phyloP scores from a whole-genome alignment of 176 grass and related monocot species.

The Phoenix dactylifera region DNA sequence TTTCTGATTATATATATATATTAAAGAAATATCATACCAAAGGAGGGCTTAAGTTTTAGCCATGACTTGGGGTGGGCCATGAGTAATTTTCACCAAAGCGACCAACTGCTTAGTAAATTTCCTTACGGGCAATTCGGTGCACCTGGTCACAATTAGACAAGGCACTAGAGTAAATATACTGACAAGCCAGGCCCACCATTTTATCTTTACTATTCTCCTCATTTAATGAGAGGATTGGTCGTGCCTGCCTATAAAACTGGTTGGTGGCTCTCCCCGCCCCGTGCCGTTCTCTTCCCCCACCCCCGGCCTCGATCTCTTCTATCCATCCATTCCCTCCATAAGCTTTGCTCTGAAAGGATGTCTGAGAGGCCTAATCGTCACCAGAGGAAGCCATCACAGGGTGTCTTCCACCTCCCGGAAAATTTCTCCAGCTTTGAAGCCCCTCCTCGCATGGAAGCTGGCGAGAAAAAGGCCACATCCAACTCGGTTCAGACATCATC shows the following conservation, averaged over 20 bases:
- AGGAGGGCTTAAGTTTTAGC: too few relatives aligned
- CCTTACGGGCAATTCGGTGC: too few relatives aligned
- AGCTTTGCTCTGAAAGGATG: slow-evolving; percentile 20
- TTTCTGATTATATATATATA: too few relatives aligned
- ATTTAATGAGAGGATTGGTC: not conserved
- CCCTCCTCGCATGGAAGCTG: slow-evolving; percentile 15
- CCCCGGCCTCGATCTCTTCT: too few relatives aligned
- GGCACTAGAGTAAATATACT: too few relatives aligned
- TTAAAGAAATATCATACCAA: too few relatives aligned
- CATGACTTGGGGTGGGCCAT: too few relatives aligned
- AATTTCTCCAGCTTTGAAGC: slow-evolving; percentile 59
- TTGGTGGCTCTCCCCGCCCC: not conserved
- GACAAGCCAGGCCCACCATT: not conserved
- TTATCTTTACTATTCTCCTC: not conserved
- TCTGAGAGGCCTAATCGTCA: slow-evolving; percentile 57
- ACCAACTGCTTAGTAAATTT: too few relatives aligned
- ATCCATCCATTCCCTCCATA: not conserved
- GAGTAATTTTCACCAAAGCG: too few relatives aligned
- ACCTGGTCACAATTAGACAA: too few relatives aligned
- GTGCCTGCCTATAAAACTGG: not conserved
- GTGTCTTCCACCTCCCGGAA: slow-evolving; percentile 72
- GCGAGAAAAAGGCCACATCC: not conserved
- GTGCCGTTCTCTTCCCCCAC: not conserved
- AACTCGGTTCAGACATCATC: not conserved
- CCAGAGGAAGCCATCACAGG: slow-evolving; percentile 84